A percentile compares a stretch with the other conserved stretches of the same genome.
Evolutionary conservation across 2,329 filamentous ascomycete species (phyloP).

Genomic region (Cryphonectria radicalis): DNA sequence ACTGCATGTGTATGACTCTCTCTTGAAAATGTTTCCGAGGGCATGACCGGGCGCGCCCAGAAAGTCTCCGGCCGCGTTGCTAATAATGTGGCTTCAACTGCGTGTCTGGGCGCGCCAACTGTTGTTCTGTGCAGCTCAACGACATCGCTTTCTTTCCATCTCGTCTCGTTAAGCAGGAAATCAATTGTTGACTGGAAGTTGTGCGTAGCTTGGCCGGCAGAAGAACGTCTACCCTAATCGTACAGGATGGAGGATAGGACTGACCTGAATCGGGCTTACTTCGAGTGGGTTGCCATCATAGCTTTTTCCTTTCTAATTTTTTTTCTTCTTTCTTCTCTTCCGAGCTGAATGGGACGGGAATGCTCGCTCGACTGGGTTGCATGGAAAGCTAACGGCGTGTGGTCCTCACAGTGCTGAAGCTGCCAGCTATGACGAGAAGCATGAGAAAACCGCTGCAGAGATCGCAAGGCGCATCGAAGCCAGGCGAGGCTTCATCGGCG

Average conservation of each 20-base stretch:
- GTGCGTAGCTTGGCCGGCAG: not conserved
- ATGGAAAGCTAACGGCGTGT: conserved; percentile 1
- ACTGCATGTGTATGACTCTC: not conserved
- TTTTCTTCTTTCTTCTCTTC: too few relatives aligned
- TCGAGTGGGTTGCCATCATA: conserved; percentile 18
- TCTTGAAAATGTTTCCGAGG: not conserved
- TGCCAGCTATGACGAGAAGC: conserved; percentile 60
- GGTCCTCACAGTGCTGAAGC: conserved; percentile 51
- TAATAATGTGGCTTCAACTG: not conserved
- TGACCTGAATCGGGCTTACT: conserved; percentile 24
- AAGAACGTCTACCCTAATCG: not conserved
- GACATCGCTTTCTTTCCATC: not conserved
- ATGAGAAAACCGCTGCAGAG: conserved; percentile 55
- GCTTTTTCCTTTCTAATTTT: not conserved
- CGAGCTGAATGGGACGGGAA: not conserved
- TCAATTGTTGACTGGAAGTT: not conserved
- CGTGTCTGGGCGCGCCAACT: not conserved
- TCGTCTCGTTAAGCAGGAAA: not conserved
- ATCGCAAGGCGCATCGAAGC: conserved; percentile 59
- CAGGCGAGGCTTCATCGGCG: conserved; percentile 64
- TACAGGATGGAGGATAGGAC: conserved; percentile 21
- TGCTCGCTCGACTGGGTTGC: not conserved
- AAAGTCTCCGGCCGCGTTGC: not conserved
- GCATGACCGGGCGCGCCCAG: not conserved
- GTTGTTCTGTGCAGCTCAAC: not conserved